Evolutionary conservation across 1,284 basidiomycete genomes (phyloP).

Genomic region (Phenoliferia sp.): DNA sequence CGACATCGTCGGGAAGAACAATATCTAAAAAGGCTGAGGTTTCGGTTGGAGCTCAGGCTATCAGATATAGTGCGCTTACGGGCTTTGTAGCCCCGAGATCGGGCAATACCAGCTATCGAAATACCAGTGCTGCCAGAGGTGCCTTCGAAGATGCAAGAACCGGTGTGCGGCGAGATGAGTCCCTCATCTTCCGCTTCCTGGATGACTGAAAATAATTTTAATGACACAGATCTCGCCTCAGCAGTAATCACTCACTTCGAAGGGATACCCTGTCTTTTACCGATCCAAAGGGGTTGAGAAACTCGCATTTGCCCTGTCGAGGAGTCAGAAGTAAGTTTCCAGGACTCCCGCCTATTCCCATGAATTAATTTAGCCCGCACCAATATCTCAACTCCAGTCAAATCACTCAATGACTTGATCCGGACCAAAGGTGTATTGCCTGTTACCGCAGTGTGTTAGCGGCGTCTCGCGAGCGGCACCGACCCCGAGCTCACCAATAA

Average conservation of each 20-base stretch:
- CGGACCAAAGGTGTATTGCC: slow-evolving; percentile 91
- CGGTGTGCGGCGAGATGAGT: slow-evolving; percentile 76
- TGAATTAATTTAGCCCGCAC: slow-evolving; percentile 37
- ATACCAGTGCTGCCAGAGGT: slow-evolving; percentile 97
- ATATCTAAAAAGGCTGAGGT: slow-evolving; percentile 54
- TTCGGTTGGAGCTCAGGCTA: slow-evolving; percentile 52
- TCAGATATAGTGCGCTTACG: slow-evolving; percentile 46
- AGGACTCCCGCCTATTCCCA: background rate
- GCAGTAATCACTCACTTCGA: slow-evolving; percentile 55
- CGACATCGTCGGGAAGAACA: slow-evolving; percentile 81
- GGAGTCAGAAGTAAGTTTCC: background rate
- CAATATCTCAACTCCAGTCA: slow-evolving; percentile 86
- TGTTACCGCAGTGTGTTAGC: slow-evolving; percentile 39
- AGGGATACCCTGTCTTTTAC: slow-evolving; percentile 96
- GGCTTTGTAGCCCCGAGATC: slow-evolving; percentile 56
- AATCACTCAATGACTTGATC: slow-evolving; percentile 84
- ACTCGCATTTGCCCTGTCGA: slow-evolving; percentile 77
- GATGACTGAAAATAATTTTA: slow-evolving; percentile 59
- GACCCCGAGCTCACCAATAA: too few species aligned
- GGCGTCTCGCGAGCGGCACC: background rate
- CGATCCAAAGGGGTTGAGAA: slow-evolving; percentile 92
- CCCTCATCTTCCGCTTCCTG: slow-evolving; percentile 84
- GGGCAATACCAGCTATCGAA: slow-evolving; percentile 83
- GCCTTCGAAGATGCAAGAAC: slow-evolving; percentile 93
- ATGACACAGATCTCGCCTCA: background rate